These are phyloP conservation scores for Parastagonospora avenae DNA, from an alignment of 2,329 filamentous ascomycete species.

Conservation along the genomic window DNA sequence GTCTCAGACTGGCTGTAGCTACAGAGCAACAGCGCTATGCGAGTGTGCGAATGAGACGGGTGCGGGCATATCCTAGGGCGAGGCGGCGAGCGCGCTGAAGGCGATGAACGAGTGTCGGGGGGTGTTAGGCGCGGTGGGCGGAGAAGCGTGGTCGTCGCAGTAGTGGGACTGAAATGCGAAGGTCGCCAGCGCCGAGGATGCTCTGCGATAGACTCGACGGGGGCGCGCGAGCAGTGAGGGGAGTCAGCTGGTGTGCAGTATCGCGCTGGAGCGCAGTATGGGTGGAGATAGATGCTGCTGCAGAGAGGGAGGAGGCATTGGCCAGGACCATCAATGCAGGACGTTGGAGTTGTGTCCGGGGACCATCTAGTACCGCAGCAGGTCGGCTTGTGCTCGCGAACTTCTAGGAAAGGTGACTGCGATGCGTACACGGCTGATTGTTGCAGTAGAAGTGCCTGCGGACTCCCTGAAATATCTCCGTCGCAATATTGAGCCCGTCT, in stretches of 20 bases:
- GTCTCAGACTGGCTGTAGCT: conserved; percentile 32
- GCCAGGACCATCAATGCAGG: neutral
- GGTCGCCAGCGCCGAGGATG: conserved; percentile 5
- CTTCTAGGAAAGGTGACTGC: conserved; percentile 1
- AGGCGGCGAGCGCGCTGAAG: conserved; percentile 21
- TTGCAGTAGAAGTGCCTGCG: neutral
- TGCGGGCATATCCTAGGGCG: conserved; percentile 38
- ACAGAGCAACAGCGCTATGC: conserved; percentile 31
- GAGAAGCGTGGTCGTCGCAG: conserved; percentile 15
- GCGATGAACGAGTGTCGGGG: conserved; percentile 25
- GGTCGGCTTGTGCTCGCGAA: conserved; percentile 2
- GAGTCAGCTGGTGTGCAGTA: neutral
- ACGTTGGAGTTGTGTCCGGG: conserved; percentile 5
- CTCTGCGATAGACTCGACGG: neutral
- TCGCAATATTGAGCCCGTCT: no score
- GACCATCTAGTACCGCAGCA: neutral
- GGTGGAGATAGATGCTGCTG: neutral
- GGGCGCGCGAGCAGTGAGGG: conserved; percentile 7
- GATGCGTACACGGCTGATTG: neutral
- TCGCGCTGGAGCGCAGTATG: neutral
- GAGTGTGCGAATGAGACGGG: conserved; percentile 22
- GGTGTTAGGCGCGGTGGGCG: conserved; percentile 12
- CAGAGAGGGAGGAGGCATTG: neutral
- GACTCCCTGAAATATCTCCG: no score
- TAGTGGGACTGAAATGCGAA: conserved; percentile 14